Base-by-base conservation (phyloP, 108 stramenopile genomes). In the Chaetoceros muelleri region DNA sequence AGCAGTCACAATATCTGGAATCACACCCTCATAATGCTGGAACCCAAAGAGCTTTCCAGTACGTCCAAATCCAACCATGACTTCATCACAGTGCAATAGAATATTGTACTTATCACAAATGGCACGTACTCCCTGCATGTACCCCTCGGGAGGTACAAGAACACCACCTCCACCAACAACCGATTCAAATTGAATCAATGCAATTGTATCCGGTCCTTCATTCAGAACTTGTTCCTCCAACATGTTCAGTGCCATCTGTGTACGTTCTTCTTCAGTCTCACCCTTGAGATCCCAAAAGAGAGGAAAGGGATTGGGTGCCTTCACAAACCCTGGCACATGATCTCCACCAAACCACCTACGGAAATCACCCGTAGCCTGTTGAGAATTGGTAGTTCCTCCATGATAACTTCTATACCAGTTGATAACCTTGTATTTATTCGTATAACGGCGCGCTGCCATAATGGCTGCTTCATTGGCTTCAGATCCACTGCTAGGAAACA, bases 401-500 rank as follows among this genome's bases (percentile, higher is more conserved):
- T 79, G 78, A 55, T 79, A 79, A 22, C 61, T 57, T 7, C 74
- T 61, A 49, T 74, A 74, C 55, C 59, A 67, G 53, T 58, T 61
- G 55, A 79, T 66, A 30, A 79, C 66, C 71, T 74, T 79, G 57
- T 56, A 48, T 17, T 68, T 64, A 23, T 70, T 73, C 24, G 72
- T 71, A 66, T 60, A 72, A 17, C 66, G 70, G 20, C 74, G 57
- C n/a, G 78, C 78, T 55, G 74, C 61, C 57, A 61, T 64, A 50
- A 74, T 69, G 45, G 73, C 78, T 0, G 67, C 67, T 55, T 79
- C 78, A 53, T 79, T 79, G 16, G 78, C 78, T 60, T 79, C 78
- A 16, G 61, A 61, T 19, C 78, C 78, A 17, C 56, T 61, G 28
- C 59, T 58, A 13, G 78, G 62, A 59, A 74, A 79, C 22, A 74